Evolutionary conservation across 345 rosid genomes (phyloP).

Genomic region (Acer yangbiense): DNA sequence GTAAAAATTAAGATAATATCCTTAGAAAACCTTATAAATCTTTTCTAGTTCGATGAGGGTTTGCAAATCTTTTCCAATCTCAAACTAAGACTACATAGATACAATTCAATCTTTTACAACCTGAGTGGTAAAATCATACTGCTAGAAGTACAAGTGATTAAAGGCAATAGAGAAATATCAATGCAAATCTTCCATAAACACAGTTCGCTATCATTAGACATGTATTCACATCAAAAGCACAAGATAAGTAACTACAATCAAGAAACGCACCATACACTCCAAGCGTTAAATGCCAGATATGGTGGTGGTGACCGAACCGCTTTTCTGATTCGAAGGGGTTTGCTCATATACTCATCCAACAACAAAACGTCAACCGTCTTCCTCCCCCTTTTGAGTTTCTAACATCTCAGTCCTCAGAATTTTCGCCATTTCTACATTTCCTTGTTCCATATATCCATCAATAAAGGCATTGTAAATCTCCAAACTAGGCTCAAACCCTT

Average conservation of each 20-base stretch:
- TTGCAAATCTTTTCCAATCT: too few relatives aligned
- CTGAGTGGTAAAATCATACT: neutral
- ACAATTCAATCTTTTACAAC: neutral
- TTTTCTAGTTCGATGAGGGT: too few relatives aligned
- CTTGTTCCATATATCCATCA: constrained; percentile 51
- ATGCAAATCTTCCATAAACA: neutral
- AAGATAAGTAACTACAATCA: neutral
- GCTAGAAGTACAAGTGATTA: neutral
- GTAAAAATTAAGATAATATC: too few relatives aligned
- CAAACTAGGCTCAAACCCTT: constrained; percentile 62
- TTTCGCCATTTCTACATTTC: constrained; percentile 56
- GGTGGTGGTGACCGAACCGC: neutral
- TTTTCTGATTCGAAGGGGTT: neutral
- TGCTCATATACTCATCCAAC: neutral
- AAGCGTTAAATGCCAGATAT: neutral
- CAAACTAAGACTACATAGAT: too few relatives aligned
- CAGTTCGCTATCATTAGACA: neutral
- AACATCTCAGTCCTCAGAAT: constrained; percentile 61
- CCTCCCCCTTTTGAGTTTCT: constrained; percentile 36
- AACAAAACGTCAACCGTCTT: constrained; percentile 17
- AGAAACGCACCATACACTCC: neutral
- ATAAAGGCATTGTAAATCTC: constrained; percentile 63
- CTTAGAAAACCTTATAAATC: too few relatives aligned
- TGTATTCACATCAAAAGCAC: neutral
- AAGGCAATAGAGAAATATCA: neutral